Evolutionary conservation across 129 eudicot species (phyloP).

Genomic region (Ambrosia trifida): DNA sequence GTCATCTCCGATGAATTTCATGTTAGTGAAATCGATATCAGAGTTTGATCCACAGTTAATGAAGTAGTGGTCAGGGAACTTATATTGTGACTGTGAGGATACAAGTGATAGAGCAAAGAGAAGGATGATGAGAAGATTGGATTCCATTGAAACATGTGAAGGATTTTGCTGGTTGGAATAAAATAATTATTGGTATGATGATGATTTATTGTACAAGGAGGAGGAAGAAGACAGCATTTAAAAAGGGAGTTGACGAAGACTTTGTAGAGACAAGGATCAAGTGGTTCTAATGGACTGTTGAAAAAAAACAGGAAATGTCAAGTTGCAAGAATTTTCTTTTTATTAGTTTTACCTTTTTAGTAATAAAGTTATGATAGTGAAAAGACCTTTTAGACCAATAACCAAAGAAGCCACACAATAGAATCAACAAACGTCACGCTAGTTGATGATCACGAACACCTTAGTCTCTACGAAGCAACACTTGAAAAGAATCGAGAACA

Average conservation of each 20-base stretch:
- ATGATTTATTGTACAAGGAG: background rate
- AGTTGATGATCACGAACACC: no score
- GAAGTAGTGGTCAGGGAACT: conserved; percentile 51
- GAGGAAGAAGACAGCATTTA: conserved; percentile 22
- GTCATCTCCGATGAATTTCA: conserved; percentile 43
- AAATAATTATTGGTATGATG: conserved; percentile 18
- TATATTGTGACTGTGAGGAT: conserved; percentile 18
- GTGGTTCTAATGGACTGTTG: no score
- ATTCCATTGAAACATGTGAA: conserved; percentile 25
- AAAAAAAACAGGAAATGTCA: background rate
- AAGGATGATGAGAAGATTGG: conserved; percentile 24
- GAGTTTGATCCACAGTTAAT: conserved; percentile 69
- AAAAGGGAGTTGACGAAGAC: no score
- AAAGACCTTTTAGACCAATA: no score
- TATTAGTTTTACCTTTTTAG: no score
- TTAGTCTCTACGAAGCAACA: no score
- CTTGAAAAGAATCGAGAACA: no score
- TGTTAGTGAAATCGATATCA: conserved; percentile 9
- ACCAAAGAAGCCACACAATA: no score
- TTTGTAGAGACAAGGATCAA: no score
- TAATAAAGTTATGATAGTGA: no score
- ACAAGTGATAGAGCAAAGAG: conserved; percentile 15
- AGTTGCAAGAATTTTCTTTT: no score
- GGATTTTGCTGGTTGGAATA: background rate
- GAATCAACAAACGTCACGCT: no score